phyloP scores from a whole-genome alignment of 345 rosid genomes.

The Citrus australasica region DNA sequence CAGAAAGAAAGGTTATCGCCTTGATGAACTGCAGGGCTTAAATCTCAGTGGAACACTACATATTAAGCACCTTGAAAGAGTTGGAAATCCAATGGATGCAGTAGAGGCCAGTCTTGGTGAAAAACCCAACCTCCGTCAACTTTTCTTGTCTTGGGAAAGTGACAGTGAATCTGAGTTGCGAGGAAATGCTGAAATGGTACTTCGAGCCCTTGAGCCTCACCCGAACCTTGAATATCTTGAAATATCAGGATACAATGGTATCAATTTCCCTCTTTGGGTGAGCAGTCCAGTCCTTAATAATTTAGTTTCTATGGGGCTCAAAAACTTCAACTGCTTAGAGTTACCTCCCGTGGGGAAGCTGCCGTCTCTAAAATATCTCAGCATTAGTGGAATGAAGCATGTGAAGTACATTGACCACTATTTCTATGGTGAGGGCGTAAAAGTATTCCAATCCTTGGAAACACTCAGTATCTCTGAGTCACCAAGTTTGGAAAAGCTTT shows the following conservation, averaged over 20 bases:
- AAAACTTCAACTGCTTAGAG: not conserved
- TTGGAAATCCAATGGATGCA: not conserved
- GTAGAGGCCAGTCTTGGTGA: not conserved
- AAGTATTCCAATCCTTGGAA: not conserved
- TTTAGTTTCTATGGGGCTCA: not conserved
- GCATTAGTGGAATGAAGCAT: fast-evolving
- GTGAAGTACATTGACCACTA: not conserved
- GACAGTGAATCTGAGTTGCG: not conserved
- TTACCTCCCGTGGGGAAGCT: not conserved
- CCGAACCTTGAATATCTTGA: not conserved
- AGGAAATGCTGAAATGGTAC: not conserved
- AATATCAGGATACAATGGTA: not conserved
- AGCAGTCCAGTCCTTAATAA: not conserved
- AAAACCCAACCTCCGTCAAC: not conserved
- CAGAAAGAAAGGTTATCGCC: not conserved
- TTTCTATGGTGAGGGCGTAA: not conserved
- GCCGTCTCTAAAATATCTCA: not conserved
- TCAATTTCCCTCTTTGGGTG: not conserved
- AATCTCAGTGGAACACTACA: not conserved
- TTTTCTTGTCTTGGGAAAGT: not conserved
- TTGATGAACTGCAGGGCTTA: not conserved
- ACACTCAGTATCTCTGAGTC: not conserved
- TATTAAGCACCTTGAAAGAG: not conserved
- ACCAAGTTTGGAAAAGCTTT: not conserved
- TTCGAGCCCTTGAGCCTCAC: not conserved